Percentiles rank a stretch among this genome's conserved stretches.
Conservation (phyloP, 331 rosid species). For the Saraca asoca region DNA sequence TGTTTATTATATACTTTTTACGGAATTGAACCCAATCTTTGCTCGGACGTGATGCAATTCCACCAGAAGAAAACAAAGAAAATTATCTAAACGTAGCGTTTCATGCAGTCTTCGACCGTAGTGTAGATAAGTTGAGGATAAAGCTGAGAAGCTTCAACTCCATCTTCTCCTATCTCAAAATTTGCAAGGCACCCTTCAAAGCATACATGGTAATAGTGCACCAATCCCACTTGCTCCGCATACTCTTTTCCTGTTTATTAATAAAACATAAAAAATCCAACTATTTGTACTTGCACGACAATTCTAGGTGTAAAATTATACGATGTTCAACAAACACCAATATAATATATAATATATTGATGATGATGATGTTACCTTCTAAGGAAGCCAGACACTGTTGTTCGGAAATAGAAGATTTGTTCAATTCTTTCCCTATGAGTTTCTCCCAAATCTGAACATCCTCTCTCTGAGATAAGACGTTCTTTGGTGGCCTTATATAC, state of each 20-base stretch:
- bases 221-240: constrained; percentile 55
- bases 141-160: constrained; percentile 60
- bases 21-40: background rate
- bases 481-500: constrained; percentile 67
- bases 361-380: constrained; percentile 46
- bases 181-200: constrained; percentile 69
- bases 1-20: background rate
- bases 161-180: constrained; percentile 60
- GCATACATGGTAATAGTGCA: constrained; percentile 64
- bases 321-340: too few species aligned
- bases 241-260: constrained; percentile 38
- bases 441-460: constrained; percentile 77
- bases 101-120: constrained; percentile 43
- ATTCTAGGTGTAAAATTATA: too few species aligned
- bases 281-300: background rate
- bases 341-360: too few species aligned
- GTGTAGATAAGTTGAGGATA: constrained; percentile 58
- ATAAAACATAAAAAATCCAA: background rate
- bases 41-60: constrained; percentile 1
- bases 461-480: constrained; percentile 69
- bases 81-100: constrained; percentile 34
- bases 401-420: constrained; percentile 54
- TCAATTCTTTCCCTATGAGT: constrained; percentile 56
- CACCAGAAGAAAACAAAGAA: background rate
- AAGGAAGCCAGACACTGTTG: constrained; percentile 52